These are phyloP conservation scores for Telfairia occidentalis DNA, from an alignment of 331 rosid genomes.

Conservation along the genomic window DNA sequence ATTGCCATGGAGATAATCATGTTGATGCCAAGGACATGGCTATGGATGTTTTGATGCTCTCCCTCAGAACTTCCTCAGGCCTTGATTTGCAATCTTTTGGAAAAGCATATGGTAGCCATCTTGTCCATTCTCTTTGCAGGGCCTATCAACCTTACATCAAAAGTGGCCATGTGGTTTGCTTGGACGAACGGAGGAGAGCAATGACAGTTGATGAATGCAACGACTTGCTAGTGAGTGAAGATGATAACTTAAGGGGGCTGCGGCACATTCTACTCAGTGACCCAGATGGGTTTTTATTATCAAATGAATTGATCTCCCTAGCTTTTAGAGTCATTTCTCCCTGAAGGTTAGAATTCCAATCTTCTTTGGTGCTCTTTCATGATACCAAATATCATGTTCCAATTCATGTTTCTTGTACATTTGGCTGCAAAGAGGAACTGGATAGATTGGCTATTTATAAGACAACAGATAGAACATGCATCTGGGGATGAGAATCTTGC, in stretches of 20 bases:
- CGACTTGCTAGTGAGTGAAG: constrained; percentile 12
- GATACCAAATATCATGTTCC: not conserved
- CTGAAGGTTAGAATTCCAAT: constrained; percentile 11
- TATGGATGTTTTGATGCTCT: constrained; percentile 71
- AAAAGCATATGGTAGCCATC: constrained; percentile 42
- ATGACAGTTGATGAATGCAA: constrained; percentile 30
- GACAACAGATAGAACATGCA: not conserved
- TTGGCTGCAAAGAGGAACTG: not conserved
- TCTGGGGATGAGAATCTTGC: not conserved
- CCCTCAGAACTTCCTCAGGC: constrained; percentile 71
- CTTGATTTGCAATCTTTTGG: constrained; percentile 47
- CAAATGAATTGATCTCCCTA: constrained; percentile 71
- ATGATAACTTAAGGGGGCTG: constrained; percentile 14
- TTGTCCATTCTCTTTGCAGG: constrained; percentile 45
- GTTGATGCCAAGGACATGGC: constrained; percentile 30
- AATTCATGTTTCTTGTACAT: not conserved
- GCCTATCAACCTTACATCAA: constrained; percentile 52
- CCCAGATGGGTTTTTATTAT: constrained; percentile 88
- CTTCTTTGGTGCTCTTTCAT: not conserved
- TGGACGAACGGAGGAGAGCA: constrained; percentile 41
- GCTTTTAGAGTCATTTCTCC: constrained; percentile 69
- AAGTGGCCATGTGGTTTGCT: constrained; percentile 69
- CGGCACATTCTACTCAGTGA: constrained; percentile 65
- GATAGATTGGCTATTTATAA: not conserved
- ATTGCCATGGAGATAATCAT: constrained; percentile 17